A percentile compares a stretch with the other conserved stretches of the same genome.
Evolutionary conservation across 2,329 filamentous ascomycete genomes (phyloP).

Genomic region (Cladophialophora chaetospira): DNA sequence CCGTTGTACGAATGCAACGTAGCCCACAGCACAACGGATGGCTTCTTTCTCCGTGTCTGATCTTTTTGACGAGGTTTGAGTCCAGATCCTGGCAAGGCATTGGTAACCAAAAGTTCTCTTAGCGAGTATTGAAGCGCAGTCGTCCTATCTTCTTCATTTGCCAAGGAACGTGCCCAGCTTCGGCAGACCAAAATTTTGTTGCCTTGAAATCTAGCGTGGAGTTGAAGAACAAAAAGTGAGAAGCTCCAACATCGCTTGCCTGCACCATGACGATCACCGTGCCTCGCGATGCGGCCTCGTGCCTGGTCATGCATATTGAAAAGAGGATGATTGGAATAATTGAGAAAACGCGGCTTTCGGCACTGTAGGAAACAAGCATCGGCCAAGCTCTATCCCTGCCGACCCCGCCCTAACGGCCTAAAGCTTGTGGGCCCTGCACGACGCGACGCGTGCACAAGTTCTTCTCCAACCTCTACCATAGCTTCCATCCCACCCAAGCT

Average conservation of each 20-base stretch:
- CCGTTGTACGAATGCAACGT: conserved; percentile 8
- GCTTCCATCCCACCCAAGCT: too few species aligned
- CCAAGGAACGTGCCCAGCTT: conserved; percentile 14
- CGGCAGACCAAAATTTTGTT: conserved; percentile 1
- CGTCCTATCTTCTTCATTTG: conserved; percentile 1
- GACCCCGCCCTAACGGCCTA: too few species aligned
- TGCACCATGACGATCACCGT: conserved; percentile 9
- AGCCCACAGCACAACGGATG: background rate
- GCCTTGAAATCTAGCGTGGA: background rate
- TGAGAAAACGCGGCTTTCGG: background rate
- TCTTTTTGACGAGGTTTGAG: background rate
- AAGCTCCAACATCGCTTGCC: conserved; percentile 1
- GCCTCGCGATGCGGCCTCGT: background rate
- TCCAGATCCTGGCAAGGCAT: background rate
- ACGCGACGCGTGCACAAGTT: too few species aligned
- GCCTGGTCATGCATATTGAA: conserved; percentile 2
- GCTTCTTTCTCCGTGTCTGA: background rate
- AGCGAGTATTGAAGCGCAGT: background rate
- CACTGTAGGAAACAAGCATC: conserved; percentile 4
- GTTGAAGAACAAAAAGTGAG: background rate
- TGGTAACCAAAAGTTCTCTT: background rate
- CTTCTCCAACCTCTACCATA: too few species aligned
- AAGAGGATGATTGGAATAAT: conserved; percentile 2
- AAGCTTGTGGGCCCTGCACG: too few species aligned
- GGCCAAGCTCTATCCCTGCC: conserved; percentile 10